phyloP scores from a whole-genome alignment of 176 grass and related monocot genomes.

The Stipa capillata region DNA sequence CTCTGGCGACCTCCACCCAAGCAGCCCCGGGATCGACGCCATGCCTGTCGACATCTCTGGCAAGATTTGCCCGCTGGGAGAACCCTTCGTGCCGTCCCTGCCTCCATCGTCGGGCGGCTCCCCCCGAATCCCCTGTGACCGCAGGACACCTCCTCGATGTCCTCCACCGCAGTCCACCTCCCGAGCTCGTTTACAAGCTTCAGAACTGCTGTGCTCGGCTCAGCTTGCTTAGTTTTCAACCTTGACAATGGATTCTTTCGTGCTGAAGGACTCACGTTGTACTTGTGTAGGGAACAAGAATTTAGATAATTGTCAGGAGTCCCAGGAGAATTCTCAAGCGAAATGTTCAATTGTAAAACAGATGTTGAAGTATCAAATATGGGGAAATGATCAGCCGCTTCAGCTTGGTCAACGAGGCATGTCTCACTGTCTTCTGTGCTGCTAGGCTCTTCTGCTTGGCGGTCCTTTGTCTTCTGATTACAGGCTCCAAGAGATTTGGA shows the following conservation, averaged over 20 bases:
- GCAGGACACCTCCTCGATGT: too few relatives aligned
- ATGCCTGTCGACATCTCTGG: too few relatives aligned
- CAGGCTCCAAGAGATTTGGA: slow-evolving; percentile 26
- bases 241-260: slow-evolving; percentile 26
- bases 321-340: slow-evolving; percentile 36
- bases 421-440: slow-evolving; percentile 64
- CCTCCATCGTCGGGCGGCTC: too few relatives aligned
- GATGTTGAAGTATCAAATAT: slow-evolving; percentile 67
- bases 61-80: too few relatives aligned
- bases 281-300: slow-evolving; percentile 31
- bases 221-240: slow-evolving; percentile 27
- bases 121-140: too few relatives aligned
- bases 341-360: slow-evolving; percentile 24
- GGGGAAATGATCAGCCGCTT: slow-evolving; percentile 74
- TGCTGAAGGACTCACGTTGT: slow-evolving; percentile 18
- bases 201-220: slow-evolving; percentile 49
- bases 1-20: too few relatives aligned
- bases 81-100: too few relatives aligned
- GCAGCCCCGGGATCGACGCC: too few relatives aligned
- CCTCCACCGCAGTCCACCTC: too few relatives aligned
- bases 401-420: slow-evolving; percentile 42
- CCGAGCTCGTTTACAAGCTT: slow-evolving; percentile 71
- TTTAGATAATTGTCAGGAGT: slow-evolving; percentile 29
- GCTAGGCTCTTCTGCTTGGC: slow-evolving; percentile 45
- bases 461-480: slow-evolving; percentile 19